Conservation (phyloP, 768 basidiomycete species). For the Gymnopilus dilepis region DNA sequence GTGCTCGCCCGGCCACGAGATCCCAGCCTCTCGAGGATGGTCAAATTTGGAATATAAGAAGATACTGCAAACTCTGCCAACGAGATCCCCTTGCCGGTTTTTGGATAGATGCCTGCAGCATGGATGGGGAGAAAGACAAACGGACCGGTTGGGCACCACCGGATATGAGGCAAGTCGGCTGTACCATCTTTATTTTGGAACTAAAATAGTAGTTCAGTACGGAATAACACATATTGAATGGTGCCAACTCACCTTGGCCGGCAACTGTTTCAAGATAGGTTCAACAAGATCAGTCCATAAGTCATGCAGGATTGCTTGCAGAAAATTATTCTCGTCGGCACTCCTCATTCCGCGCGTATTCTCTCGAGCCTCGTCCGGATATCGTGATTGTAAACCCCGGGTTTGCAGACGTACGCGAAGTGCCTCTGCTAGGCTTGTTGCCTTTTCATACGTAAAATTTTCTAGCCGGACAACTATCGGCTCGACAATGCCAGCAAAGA, state of each 20-base stretch:
- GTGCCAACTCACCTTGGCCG: background rate
- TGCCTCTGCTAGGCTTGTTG: background rate
- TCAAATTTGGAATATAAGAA: background rate
- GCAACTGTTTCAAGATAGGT: background rate
- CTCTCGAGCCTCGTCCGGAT: background rate
- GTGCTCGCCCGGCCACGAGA: slow-evolving; percentile 1
- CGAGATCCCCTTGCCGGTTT: background rate
- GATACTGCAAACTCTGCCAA: background rate
- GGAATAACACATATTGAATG: too few relatives aligned
- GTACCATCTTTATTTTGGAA: too few relatives aligned
- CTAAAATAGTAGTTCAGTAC: background rate
- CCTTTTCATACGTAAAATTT: background rate
- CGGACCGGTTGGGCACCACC: slow-evolving; percentile 35
- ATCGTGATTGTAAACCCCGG: background rate
- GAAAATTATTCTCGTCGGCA: background rate
- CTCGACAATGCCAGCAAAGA: background rate
- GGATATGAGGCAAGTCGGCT: slow-evolving; percentile 16
- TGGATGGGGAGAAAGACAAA: slow-evolving; percentile 35
- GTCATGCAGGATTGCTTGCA: background rate
- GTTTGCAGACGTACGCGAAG: background rate
- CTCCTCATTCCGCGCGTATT: background rate
- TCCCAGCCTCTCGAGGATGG: background rate
- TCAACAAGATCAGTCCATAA: background rate
- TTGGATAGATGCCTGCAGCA: slow-evolving; percentile 33
- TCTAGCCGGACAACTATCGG: background rate